A percentile compares a stretch with the other conserved stretches of the same genome.
phyloP scores from a whole-genome alignment of 2,329 filamentous ascomycete species.

The Cryoendolithus antarcticus region DNA sequence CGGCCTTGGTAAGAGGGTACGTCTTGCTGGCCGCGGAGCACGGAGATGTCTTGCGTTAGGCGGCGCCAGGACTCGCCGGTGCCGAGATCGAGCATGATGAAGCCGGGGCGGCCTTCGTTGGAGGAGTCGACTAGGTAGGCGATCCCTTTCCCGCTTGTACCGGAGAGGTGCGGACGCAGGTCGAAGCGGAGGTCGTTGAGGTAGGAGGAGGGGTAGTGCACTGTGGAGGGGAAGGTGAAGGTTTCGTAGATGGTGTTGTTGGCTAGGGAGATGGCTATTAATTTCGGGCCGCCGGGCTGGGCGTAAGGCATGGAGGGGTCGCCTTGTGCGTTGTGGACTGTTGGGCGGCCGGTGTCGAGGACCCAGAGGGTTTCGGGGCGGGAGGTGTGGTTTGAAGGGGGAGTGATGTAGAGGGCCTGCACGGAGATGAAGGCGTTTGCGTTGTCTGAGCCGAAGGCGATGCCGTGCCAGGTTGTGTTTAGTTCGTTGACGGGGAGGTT shows the following conservation, averaged over 20 bases:
- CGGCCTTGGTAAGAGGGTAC: constrained; percentile 22
- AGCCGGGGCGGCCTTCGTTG: constrained; percentile 34
- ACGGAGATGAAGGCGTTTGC: constrained; percentile 30
- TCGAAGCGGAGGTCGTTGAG: constrained; percentile 38
- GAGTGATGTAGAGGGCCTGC: constrained; percentile 34
- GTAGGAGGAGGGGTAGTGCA: constrained; percentile 35
- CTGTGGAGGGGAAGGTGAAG: constrained; percentile 30
- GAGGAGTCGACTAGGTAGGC: constrained; percentile 36
- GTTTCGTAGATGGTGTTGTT: constrained; percentile 30
- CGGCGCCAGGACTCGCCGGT: constrained; percentile 31
- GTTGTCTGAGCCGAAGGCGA: constrained; percentile 34
- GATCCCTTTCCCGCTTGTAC: constrained; percentile 28
- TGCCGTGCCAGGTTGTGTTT: constrained; percentile 29
- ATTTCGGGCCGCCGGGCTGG: constrained; percentile 33
- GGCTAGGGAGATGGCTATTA: constrained; percentile 30
- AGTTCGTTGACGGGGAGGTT: constrained; percentile 25
- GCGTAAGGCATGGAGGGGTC: constrained; percentile 32
- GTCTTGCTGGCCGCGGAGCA: constrained; percentile 19
- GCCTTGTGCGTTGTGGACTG: constrained; percentile 26
- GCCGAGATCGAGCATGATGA: constrained; percentile 34
- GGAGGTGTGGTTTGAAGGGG: constrained; percentile 16
- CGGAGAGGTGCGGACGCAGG: constrained; percentile 27
- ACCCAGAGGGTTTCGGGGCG: constrained; percentile 34
- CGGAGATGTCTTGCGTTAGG: constrained; percentile 22
- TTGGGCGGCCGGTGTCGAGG: constrained; percentile 34